A percentile compares a stretch with the other conserved stretches of the same genome.
Conservation (phyloP, 805 yeast genomes). For the Saccharomycopsis guyanensis region DNA sequence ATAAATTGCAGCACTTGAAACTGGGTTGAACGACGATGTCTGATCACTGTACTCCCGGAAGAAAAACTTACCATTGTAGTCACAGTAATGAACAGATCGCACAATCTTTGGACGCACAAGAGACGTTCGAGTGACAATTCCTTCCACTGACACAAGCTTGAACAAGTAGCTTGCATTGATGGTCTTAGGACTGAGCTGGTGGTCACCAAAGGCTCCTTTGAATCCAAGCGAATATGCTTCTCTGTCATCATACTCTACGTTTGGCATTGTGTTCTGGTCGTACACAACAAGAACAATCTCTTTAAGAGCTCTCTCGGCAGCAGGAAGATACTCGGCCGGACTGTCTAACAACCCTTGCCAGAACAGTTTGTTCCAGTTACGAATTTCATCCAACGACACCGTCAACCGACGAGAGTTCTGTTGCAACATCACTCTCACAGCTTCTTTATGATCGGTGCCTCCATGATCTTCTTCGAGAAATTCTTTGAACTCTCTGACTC, state of each 20-base stretch:
- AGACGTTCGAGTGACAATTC: conserved; percentile 91
- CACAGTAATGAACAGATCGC: conserved; percentile 89
- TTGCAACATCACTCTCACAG: conserved; percentile 64
- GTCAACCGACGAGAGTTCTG: conserved; percentile 58
- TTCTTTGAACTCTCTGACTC: conserved; percentile 83
- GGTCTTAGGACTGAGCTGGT: conserved; percentile 81
- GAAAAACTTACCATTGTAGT: conserved; percentile 72
- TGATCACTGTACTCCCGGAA: conserved; percentile 90
- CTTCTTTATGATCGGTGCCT: conserved; percentile 55
- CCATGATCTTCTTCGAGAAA: conserved; percentile 50
- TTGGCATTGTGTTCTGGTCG: conserved; percentile 50
- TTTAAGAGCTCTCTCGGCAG: conserved; percentile 78
- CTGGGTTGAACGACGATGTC: conserved; percentile 82
- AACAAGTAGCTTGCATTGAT: conserved; percentile 71
- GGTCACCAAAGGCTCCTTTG: conserved; percentile 86
- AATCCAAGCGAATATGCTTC: conserved; percentile 70
- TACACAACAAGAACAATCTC: conserved; percentile 71
- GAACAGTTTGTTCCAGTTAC: conserved; percentile 71
- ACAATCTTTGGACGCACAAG: conserved; percentile 87
- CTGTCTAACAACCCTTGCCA: conserved; percentile 68
- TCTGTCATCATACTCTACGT: conserved; percentile 46
- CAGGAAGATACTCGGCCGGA: conserved; percentile 84
- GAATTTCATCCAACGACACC: conserved; percentile 77
- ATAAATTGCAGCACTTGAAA: conserved; percentile 74
- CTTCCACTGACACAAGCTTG: conserved; percentile 81